Evolutionary conservation across 2,329 filamentous ascomycete genomes (phyloP).

Genomic region (Apiospora hydei): DNA sequence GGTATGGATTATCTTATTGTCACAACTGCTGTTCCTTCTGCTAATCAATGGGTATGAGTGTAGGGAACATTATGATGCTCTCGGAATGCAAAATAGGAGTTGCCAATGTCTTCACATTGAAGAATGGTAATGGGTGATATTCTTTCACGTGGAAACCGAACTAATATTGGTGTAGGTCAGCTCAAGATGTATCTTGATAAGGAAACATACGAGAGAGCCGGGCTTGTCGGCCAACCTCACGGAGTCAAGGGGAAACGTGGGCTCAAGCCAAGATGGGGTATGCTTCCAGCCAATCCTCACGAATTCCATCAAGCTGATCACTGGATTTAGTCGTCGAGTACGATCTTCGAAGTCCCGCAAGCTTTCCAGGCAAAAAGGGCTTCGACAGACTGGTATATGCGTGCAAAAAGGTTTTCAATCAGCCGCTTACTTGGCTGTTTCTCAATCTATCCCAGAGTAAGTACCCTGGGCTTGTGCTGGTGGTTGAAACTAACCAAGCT

Average conservation of each 20-base stretch:
- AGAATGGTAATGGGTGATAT: constrained; percentile 61
- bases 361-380: constrained; percentile 83
- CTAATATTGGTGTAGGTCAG: constrained; percentile 56
- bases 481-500: constrained; percentile 26
- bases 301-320: constrained; percentile 37
- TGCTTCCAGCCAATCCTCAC: constrained; percentile 33
- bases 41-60: background rate
- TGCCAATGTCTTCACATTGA: constrained; percentile 76
- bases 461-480: constrained; percentile 1
- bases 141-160: background rate
- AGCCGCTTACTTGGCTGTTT: constrained; percentile 79
- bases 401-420: constrained; percentile 76
- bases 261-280: constrained; percentile 77
- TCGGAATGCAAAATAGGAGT: constrained; percentile 76
- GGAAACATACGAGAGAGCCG: constrained; percentile 82
- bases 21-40: background rate
- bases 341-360: constrained; percentile 75
- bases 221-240: constrained; percentile 76
- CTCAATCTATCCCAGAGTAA: constrained; percentile 65
- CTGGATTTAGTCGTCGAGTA: constrained; percentile 70
- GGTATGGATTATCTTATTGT: constrained; percentile 54
- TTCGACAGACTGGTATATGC: constrained; percentile 83
- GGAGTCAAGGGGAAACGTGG: constrained; percentile 64
- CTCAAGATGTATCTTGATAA: constrained; percentile 81
- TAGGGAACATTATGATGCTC: constrained; percentile 83